Percentiles rank a stretch among this genome's conserved stretches.
Conservation (phyloP, 2,329 filamentous ascomycete species). For the Shiraia bambusicola region DNA sequence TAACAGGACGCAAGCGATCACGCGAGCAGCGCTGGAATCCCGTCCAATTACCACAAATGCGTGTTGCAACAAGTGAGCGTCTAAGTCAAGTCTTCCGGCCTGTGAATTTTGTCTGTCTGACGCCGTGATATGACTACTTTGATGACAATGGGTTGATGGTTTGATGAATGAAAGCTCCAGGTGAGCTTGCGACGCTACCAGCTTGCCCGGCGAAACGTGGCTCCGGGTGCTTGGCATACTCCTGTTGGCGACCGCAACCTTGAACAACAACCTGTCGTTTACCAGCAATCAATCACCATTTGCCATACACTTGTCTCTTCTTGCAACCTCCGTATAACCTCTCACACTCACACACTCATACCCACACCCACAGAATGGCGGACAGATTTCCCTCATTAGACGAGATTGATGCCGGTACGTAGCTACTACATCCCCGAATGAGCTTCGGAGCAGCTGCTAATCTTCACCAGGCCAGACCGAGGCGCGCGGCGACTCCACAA, state of each 20-base stretch:
- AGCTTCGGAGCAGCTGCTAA: slow-evolving; percentile 28
- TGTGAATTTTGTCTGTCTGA: slow-evolving; percentile 6
- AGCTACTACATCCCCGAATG: slow-evolving; percentile 22
- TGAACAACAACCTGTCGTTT: slow-evolving; percentile 16
- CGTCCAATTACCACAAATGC: background rate
- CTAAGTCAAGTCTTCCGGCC: slow-evolving; percentile 9
- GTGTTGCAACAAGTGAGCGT: slow-evolving; percentile 6
- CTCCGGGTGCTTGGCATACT: slow-evolving; percentile 16
- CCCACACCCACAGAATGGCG: slow-evolving; percentile 43
- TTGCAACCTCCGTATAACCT: background rate
- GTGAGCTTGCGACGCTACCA: slow-evolving; percentile 26
- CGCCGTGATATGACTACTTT: slow-evolving; percentile 14
- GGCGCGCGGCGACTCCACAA: slow-evolving; percentile 54
- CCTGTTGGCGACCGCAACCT: slow-evolving; percentile 14
- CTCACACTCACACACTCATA: slow-evolving; percentile 9
- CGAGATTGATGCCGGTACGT: slow-evolving; percentile 55
- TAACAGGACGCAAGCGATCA: slow-evolving; percentile 21
- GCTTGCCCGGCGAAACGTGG: slow-evolving; percentile 22
- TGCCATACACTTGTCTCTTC: slow-evolving; percentile 3
- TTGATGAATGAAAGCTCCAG: slow-evolving; percentile 14
- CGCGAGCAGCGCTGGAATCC: slow-evolving; percentile 21
- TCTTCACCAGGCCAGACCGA: slow-evolving; percentile 63
- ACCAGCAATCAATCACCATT: slow-evolving; percentile 23
- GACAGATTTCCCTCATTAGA: slow-evolving; percentile 56
- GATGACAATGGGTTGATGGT: slow-evolving; percentile 17